Evolutionary conservation across 2,329 filamentous ascomycete species (phyloP), one percentile per base, ranked within the genome.

Genomic region (Trichoderma simmonsii): DNA sequence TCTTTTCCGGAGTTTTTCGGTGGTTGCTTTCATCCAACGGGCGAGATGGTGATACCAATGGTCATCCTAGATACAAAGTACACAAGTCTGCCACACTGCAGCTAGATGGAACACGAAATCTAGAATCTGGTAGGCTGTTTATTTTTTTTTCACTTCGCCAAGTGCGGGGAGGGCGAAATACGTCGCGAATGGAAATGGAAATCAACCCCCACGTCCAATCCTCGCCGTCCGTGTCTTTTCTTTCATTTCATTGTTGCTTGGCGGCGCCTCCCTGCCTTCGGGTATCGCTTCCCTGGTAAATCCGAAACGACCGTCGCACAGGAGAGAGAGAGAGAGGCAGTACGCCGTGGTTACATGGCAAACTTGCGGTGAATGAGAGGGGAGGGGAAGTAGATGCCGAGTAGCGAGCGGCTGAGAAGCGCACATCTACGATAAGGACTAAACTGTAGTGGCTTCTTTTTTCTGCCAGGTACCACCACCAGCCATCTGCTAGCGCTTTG

Each of bases 301-400:
- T 30, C 48, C 66, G 66, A 70, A 70, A 70, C 66, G 36, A 2
- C 30, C 57, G 39, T 43, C 66, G 32, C 57, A n/a, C 21, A 43
- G 12, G 14, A 43, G 8, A 59, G 54, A 0, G 26, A 9, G n/a
- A 30, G 11, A 28, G 15, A 12, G 26, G 14, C 11, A 61, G 66
- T 70, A 64, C 68, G 32, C 24, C 32, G 32, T 36, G 60, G 68
- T 64, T 70, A 70, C 68, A 70, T 70, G 62, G 60, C 68, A 43
- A 70, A 70, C 26, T 64, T 70, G 60, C 68, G 68, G 68, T 70
- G 68, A 70, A 70, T 70, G 68, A 43, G 14, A 3, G 68, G 24
- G 32, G 60, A 63, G 48, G 43, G 68, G 32, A 70, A 11, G 68
- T 70, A 70, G 59, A 51, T 39, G 68, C 24, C 39, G 68, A 57